phyloP scores from a whole-genome alignment of 768 basidiomycete species.

The Tylopilus sp. region DNA sequence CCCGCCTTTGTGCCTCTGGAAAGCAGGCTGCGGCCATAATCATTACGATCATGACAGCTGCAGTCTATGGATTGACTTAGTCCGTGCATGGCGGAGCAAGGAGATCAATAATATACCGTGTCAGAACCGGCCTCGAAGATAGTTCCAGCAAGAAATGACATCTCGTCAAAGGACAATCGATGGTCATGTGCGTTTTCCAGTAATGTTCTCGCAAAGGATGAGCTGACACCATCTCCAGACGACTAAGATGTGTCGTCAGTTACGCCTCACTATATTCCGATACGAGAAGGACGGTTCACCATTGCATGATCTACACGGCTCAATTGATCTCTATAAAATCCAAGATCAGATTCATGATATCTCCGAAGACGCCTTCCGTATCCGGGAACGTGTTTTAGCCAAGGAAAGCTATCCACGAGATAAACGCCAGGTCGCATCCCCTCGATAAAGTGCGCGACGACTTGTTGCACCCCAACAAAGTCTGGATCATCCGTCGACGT shows the following conservation, averaged over 20 bases:
- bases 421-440: conserved; percentile 32
- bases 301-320: conserved; percentile 41
- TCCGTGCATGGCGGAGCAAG: too few relatives aligned
- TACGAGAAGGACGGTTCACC: conserved; percentile 24
- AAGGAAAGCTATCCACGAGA: conserved; percentile 35
- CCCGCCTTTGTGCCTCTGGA: conserved; percentile 45
- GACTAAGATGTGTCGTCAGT: conserved; percentile 4
- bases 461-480: conserved; percentile 15
- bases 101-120: conserved; percentile 35
- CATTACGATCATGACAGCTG: conserved; percentile 33
- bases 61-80: background rate
- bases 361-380: conserved; percentile 51
- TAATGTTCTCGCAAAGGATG: conserved; percentile 51
- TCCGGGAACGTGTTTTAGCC: conserved; percentile 49
- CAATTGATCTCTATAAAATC: conserved; percentile 49
- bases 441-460: conserved; percentile 25
- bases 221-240: conserved; percentile 1
- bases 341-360: conserved; percentile 49
- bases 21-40: conserved; percentile 54
- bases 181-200: conserved; percentile 47
- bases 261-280: background rate
- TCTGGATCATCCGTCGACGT: conserved; percentile 23
- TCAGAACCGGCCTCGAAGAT: conserved; percentile 63
- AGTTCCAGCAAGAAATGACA: conserved; percentile 55
- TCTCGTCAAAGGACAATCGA: conserved; percentile 49